Percentiles rank a stretch among this genome's conserved stretches.
Evolutionary conservation across 345 rosid genomes (phyloP).

Genomic region (Lagerstroemia speciosa): DNA sequence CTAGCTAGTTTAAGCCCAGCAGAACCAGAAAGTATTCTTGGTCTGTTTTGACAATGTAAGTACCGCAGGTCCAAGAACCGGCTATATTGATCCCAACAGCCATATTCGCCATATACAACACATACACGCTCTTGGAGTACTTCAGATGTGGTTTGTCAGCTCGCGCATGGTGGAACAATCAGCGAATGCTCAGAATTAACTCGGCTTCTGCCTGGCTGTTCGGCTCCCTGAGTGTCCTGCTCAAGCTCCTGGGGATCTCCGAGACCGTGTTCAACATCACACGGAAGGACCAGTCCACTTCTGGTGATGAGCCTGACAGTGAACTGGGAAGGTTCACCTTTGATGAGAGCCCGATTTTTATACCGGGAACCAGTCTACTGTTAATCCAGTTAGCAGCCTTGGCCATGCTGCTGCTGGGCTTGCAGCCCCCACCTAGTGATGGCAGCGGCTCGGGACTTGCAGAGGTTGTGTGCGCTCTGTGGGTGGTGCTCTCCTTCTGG

Average conservation of each 20-base stretch:
- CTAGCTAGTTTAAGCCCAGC: no score
- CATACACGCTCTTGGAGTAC: constrained; percentile 24
- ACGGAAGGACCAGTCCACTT: constrained; percentile 27
- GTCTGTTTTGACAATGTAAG: background rate
- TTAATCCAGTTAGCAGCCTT: constrained; percentile 36
- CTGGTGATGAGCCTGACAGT: constrained; percentile 1
- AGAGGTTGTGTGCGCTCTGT: constrained; percentile 28
- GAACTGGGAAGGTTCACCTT: constrained; percentile 26
- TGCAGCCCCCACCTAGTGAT: constrained; percentile 1
- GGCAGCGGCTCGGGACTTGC: constrained; percentile 20
- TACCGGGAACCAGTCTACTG: constrained; percentile 45
- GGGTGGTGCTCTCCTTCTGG: constrained; percentile 33
- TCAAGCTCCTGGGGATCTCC: constrained; percentile 39
- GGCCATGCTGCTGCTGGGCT: constrained; percentile 8
- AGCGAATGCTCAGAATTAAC: constrained; percentile 22
- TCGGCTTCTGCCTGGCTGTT: constrained; percentile 35
- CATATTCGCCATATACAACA: constrained; percentile 14
- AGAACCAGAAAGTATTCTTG: no score
- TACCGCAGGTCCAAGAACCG: constrained; percentile 24
- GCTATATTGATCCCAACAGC: constrained; percentile 16
- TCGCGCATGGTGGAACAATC: constrained; percentile 38
- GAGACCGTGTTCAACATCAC: constrained; percentile 43
- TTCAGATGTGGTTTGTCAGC: constrained; percentile 20
- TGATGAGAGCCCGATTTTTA: constrained; percentile 30
- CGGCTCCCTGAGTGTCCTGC: constrained; percentile 17